Percentiles rank a stretch among this genome's conserved stretches.
These are phyloP conservation scores for Candida broadrunensis DNA, from an alignment of 805 yeast genomes.

Conservation along the genomic window DNA sequence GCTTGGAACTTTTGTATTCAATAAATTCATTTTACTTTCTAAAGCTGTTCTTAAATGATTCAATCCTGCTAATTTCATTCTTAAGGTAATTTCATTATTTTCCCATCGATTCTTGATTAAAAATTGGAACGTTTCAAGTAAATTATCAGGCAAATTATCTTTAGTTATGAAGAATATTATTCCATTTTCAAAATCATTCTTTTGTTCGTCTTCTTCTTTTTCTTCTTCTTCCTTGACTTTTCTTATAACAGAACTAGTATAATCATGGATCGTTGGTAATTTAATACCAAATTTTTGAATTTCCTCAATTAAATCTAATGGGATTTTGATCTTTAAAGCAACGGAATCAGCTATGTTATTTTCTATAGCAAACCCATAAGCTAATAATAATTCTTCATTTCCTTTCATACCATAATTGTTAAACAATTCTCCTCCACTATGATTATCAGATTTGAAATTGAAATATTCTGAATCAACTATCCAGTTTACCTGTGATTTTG, in stretches of 20 bases:
- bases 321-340: slow-evolving; percentile 59
- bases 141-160: slow-evolving; percentile 36
- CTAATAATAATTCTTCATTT: slow-evolving; percentile 76
- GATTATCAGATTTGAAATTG: slow-evolving; percentile 40
- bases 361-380: slow-evolving; percentile 73
- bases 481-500: slow-evolving; percentile 67
- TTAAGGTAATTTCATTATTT: slow-evolving; percentile 31
- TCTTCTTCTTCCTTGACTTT: slow-evolving; percentile 3
- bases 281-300: slow-evolving; percentile 35
- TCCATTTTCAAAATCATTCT: slow-evolving; percentile 21
- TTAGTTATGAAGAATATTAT: slow-evolving; percentile 38
- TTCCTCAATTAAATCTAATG: slow-evolving; percentile 24
- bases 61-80: slow-evolving; percentile 62
- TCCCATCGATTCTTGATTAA: slow-evolving; percentile 53
- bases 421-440: slow-evolving; percentile 51
- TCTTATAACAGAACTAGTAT: slow-evolving; percentile 33
- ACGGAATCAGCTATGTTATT: slow-evolving; percentile 57
- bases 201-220: slow-evolving; percentile 3
- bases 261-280: slow-evolving; percentile 33
- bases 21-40: slow-evolving; percentile 36
- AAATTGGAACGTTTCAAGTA: slow-evolving; percentile 53
- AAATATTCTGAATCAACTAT: slow-evolving; percentile 23
- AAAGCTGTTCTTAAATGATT: slow-evolving; percentile 52
- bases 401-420: slow-evolving; percentile 89
- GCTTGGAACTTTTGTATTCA: slow-evolving; percentile 15